Evolutionary conservation across 495 filamentous ascomycete species (phyloP), one percentile per base, ranked within the genome.

Genomic region (Neurospora intermedia): DNA sequence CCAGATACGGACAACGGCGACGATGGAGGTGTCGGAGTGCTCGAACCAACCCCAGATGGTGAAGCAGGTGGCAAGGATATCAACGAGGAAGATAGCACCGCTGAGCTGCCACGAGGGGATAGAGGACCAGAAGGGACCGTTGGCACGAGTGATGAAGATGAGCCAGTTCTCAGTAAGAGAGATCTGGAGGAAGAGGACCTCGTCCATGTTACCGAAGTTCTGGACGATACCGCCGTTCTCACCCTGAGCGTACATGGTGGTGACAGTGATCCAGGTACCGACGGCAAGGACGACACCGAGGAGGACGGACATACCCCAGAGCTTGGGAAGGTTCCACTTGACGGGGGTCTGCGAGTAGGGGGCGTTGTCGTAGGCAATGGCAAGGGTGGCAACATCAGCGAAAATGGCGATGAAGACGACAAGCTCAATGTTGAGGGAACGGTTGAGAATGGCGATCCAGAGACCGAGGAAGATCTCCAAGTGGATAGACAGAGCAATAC

Each of bases 361-460:
- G 23, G 94, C 94, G 77, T 94, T 94, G 81, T 97, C 94, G 82
- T 97, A 97, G 71, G 94, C 94, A 76, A 97, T 96, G 69, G 94
- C 92, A 69, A 97, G 85, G 71, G 94, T 97, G 74, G 94, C 94
- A 76, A 97, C 91, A 81, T 97, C 94, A 72, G 94, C 94, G 82
- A 97, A 97, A 75, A 97, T 96, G 78, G 94, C 94, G 77, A 97
- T 92, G 83, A 97, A 94, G 78, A 97, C 93, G 73, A 97, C 90
- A 54, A 97, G 85, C 77, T 96, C 89, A 70, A 97, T 86, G 83
- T 95, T 93, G 73, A 97, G 85, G 69, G 87, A 91, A 73, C 91
- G 87, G 85, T 96, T 94, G 78, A 93, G 84, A 75, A 93, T 91
- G 76, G 90, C 91, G 76, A 97, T 97, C 93, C 93, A 96, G 69